phyloP scores from a whole-genome alignment of 2,329 filamentous ascomycete genomes.

The Xylariaceae sp. region DNA sequence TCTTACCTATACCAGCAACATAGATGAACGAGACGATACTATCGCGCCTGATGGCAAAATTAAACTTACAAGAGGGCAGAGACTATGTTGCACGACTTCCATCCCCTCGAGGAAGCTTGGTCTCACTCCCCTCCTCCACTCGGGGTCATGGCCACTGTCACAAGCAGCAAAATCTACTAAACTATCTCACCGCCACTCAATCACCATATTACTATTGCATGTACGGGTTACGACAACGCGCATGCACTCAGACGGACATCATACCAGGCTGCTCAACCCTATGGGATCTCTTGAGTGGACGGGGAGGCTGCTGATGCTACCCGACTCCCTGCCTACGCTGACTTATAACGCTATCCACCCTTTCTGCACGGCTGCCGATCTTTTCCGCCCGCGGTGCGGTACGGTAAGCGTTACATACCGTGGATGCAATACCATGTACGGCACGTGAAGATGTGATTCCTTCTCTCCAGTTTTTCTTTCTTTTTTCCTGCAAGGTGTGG shows the following conservation, averaged over 20 bases:
- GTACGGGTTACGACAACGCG: neutral
- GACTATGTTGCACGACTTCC: too few relatives aligned
- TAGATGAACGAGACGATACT: too few relatives aligned
- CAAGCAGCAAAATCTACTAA: neutral
- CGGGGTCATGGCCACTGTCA: neutral
- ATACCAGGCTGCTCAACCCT: constrained; percentile 1
- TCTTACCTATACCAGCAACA: too few relatives aligned
- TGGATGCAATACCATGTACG: constrained; percentile 11
- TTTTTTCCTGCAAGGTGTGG: too few relatives aligned
- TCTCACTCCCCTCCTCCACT: neutral
- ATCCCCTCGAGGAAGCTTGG: too few relatives aligned
- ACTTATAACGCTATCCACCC: neutral
- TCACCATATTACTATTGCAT: constrained; percentile 13
- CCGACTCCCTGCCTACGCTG: constrained; percentile 2
- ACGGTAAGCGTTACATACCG: constrained; percentile 12
- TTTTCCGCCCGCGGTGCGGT: constrained; percentile 7
- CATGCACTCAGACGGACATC: constrained; percentile 6
- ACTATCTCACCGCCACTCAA: constrained; percentile 25
- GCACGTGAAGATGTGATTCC: constrained; percentile 16
- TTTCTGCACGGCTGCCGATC: constrained; percentile 14
- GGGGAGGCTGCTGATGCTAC: constrained; percentile 16
- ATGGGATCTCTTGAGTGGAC: constrained; percentile 16
- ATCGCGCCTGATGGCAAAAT: too few relatives aligned
- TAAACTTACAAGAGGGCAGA: too few relatives aligned
- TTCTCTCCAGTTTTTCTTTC: too few relatives aligned